phyloP scores from a whole-genome alignment of 345 rosid species.

The Eutrema yunnanense region DNA sequence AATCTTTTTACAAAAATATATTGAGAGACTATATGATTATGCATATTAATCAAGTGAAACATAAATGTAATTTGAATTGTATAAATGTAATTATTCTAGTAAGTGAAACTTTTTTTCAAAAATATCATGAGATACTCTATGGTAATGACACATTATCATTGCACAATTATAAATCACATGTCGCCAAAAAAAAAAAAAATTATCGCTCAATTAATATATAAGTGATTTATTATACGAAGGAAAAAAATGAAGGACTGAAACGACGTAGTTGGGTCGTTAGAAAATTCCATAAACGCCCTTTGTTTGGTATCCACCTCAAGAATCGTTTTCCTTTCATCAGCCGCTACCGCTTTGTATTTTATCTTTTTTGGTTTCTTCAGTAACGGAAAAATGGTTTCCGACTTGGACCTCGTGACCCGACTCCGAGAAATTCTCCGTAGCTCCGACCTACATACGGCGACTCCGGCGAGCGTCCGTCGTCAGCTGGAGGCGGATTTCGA shows the following conservation, averaged over 20 bases:
- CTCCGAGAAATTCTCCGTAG: constrained; percentile 60
- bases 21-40: too few relatives aligned
- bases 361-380: background rate
- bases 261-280: background rate
- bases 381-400: constrained; percentile 52
- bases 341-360: background rate
- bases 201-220: too few relatives aligned
- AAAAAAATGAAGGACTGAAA: background rate
- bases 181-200: too few relatives aligned
- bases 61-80: too few relatives aligned
- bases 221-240: too few relatives aligned
- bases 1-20: too few relatives aligned
- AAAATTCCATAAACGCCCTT: constrained; percentile 12
- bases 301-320: background rate
- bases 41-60: too few relatives aligned
- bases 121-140: too few relatives aligned
- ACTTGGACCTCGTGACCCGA: constrained; percentile 59
- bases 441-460: constrained; percentile 75
- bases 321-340: constrained; percentile 18
- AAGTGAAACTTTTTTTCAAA: too few relatives aligned
- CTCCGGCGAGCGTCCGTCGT: constrained; percentile 64
- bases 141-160: too few relatives aligned
- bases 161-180: too few relatives aligned
- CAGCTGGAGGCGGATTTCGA: constrained; percentile 60
- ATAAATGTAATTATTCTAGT: too few relatives aligned